Evolutionary conservation across 2,329 filamentous ascomycete genomes (phyloP), one percentile per base, ranked within the genome.

Genomic region (Helotiales sp.): DNA sequence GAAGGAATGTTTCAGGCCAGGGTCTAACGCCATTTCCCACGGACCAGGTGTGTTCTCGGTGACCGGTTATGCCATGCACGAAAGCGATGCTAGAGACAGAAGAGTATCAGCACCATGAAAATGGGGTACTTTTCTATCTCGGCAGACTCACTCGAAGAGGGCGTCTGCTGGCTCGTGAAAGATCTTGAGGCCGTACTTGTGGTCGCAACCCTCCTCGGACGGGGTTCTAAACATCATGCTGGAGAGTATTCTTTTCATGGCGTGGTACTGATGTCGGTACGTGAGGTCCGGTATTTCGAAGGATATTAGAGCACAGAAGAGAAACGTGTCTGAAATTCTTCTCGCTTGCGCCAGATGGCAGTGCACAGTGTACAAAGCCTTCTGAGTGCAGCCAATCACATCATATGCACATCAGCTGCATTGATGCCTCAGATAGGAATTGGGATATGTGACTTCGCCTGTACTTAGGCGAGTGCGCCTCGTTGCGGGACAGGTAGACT

Each of bases 1-100:
- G 68, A 15, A 72, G 54, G 12, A 71, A 54, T 47, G 67, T 60
- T 22, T 61, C 54, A 22, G 67, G 65, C 70, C 70, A 71, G 33
- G 61, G 54, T 17, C 3, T 50, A n/a, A 40, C 30, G 22, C 44
- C 36, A 24, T 57, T 58, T 34, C 30, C 33, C 67, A 69, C 70
- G 15, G 71, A 75, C 76, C 75, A 77, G 4, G 74, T 76, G 3
- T 51, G 68, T 3, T 73, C 69, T 5, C 73, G 70, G 54, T 75
- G 63, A 0, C 76, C 76, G 1, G 70, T 72, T 12, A 77, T 61
- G 7, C 75, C 75, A 42, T 78, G 76, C 19, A 77, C 61, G 56
- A 78, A 77, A 56, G 72, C 71, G 30, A 77, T 68, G 40, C 49
- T 58, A 63, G 31, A 56, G 27, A 4, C 31, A 12, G 33, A 22